Base-by-base conservation (phyloP, 495 filamentous ascomycete genomes). In the Neurospora terricola region DNA sequence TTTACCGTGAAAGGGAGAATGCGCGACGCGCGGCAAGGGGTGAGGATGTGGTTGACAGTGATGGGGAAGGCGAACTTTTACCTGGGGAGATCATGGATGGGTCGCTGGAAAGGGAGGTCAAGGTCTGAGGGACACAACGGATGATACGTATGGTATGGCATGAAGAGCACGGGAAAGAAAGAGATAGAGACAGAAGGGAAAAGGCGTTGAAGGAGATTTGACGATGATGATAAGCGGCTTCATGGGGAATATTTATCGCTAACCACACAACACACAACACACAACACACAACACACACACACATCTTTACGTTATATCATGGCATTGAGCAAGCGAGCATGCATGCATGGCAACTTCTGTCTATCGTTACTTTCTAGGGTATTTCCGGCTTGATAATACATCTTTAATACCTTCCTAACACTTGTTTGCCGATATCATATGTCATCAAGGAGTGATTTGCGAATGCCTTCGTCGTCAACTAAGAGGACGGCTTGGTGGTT, bases 1-100 rank as follows among this genome's bases (percentile, higher is more conserved):
- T 89, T 38, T 87, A 88, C 73, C 71, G 71, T 18, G 87, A 89
- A 78, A 76, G 87, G 70, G 84, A 83, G 27, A 76, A 71, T 36
- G 85, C 82, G 27, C 76, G 77, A 38, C 80, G 82, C 4, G 84
- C 78, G 7, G 79, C 79, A 3, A 75, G 75, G 69, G 83, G 80
- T 7, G 83, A 82, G 69, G 81, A 78, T n/a, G 73, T 71, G n/a
- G 72, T 38, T 30, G 73, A 70, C 27, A 43, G 42, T 8, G 73
- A 73, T 16, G 40, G 27, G 18, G 74, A 72, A 37, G 43, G 14
- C 40, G 21, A 21, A 9, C 10, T 10, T 34, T 38, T 68, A 69
- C 72, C 54, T 66, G 54, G 54, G 9, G 54, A 66, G 54, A 18
- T 34, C 12, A 66, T 8, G 54, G 54, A 34, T 34, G 54, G 27